Base-by-base conservation (phyloP, 331 rosid species). In the Stylosanthes scabra region DNA sequence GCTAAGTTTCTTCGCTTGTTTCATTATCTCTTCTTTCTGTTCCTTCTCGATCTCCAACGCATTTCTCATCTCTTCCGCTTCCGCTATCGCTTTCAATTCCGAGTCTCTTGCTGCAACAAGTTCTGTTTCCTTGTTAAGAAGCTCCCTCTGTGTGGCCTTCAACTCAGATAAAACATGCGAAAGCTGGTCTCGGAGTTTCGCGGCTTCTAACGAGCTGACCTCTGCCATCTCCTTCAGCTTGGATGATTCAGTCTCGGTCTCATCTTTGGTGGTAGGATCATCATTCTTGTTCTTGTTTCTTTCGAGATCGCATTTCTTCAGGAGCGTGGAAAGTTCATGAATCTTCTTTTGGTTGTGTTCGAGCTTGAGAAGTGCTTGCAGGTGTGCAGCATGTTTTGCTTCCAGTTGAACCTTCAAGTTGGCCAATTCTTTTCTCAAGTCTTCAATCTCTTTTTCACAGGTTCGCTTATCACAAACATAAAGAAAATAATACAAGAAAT, bases 391-490 rank as follows among this genome's bases (percentile, higher is more conserved):
- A 68, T 89, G 91, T 72, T 85, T 91, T 64, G 91, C 94, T 73
- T 93, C 97, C 77, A 88, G 54, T 77, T 93, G 92, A 16, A 81
- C 76, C 84, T 91, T 91, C 83, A 72, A 85, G 75, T 66, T 86
- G 37, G 87, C 85, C 68, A 89, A 71, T 70, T 89, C 94, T 77
- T 79, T 91, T 20, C 73, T 60, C 47, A 89, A 77, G 11, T 56
- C 89, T 50, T 86, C 96, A 58, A 82, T 63, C 74, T 86, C 86
- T 60, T 79, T 85, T 59, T 83, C 90, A 72, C 73, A 55, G 37
- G 84, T 89, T 79, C 65, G 72, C 79, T 71, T 51, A 11, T 34
- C 60, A 6, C 5, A 78, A 12, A 64, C 60, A 28, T n/a, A 14
- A 39, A 60, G 31, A 74, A 83, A 13, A 50, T 9, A 13, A 13